Evolutionary conservation across 805 yeast genomes (phyloP).

Genomic region (Schizosaccharomyces lindneri): DNA sequence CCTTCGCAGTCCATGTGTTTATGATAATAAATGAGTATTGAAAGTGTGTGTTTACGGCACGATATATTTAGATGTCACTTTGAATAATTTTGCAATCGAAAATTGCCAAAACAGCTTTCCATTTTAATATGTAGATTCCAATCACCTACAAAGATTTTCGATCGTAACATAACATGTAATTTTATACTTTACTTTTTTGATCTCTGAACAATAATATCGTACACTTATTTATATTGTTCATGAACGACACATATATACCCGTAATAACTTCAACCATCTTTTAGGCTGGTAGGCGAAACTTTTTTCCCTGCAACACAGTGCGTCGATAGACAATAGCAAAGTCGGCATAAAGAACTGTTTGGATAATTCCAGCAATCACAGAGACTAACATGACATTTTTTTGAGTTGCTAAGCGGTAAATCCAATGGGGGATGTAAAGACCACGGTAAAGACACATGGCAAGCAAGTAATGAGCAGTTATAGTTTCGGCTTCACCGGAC

Average conservation of each 20-base stretch:
- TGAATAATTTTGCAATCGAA: no score
- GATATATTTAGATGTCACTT: no score
- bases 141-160: no score
- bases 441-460: conserved; percentile 81
- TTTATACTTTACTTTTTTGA: not conserved
- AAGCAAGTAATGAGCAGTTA: conserved; percentile 80
- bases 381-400: conserved; percentile 35
- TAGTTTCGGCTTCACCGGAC: conserved; percentile 64
- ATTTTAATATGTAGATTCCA: no score
- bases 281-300: conserved; percentile 1
- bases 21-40: no score
- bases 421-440: conserved; percentile 82
- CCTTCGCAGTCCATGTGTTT: no score
- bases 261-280: not conserved
- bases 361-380: conserved; percentile 56
- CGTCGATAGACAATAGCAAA: conserved; percentile 80
- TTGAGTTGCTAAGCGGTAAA: conserved; percentile 41
- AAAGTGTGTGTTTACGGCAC: no score
- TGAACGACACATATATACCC: no score
- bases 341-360: conserved; percentile 75
- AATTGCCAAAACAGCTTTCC: no score
- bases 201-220: not conserved
- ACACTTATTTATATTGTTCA: not conserved
- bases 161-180: no score
- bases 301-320: conserved; percentile 6